Base-by-base conservation (phyloP, 1,284 basidiomycete genomes). In the Coniophora puteana region DNA sequence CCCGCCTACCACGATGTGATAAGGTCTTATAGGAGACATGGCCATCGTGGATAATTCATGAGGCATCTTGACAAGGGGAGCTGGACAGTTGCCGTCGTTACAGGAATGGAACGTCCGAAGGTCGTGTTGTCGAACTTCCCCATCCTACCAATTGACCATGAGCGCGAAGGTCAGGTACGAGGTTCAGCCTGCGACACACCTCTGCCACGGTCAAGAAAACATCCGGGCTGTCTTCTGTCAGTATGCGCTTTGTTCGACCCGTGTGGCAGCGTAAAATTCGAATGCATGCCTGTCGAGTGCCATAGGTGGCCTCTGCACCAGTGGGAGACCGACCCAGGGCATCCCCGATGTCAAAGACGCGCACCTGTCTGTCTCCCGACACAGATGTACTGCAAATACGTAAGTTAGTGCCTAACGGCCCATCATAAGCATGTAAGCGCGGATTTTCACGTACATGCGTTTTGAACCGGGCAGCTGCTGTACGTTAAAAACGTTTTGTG, bases 141-240 rank as follows among this genome's bases (percentile, higher is more conserved):
- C 81, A 55, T 84, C 82, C 69, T 84, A 49, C 8, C 30, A 28
- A 18, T 36, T 27, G 32, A 43, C 40, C 26, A 24, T 39, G 18
- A 22, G 17, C 51, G n/a, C 17, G 22, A 41, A 44, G 29, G 17
- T 24, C 38, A 13, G 38, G 34, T 33, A 31, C 38, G 22, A 30
- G 31, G 18, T 24, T 32, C 11, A 25, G 14, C 25, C 27, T 36
- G 31, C 42, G 21, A 45, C 73, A 47, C 47, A 88, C 89, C 71
- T 93, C 93, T 14, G 81, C 77, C 11, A 93, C 89, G 0, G 90
- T 89, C 24, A 97, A 62, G 61, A 96, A 96, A 28, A 83, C 58
- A 58, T 89, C 81, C 1, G 91, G 84, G 46, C 83, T 89, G 26
- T 89, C 80, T 59, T 93, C 90, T 12, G 83, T 87, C 4, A 88